Conservation (phyloP, 129 eudicot species). For the Lactuca saligna region DNA sequence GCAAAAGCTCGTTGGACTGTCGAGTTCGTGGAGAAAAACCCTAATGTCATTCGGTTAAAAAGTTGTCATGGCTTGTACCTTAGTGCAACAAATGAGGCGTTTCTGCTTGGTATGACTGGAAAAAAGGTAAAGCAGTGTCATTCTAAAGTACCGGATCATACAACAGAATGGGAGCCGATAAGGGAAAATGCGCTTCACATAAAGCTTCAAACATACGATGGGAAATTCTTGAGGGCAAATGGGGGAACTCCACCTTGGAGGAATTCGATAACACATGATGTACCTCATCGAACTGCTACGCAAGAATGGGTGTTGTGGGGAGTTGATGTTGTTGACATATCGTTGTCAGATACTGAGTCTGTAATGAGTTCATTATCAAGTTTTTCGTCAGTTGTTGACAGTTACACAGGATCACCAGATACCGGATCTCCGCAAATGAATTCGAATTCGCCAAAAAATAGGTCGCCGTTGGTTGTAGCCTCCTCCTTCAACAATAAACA, state of each 20-base stretch:
- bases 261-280: constrained; percentile 75
- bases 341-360: constrained; percentile 40
- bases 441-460: not conserved
- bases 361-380: constrained; percentile 39
- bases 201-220: constrained; percentile 44
- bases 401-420: constrained; percentile 49
- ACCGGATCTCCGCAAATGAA: constrained; percentile 22
- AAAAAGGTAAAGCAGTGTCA: constrained; percentile 49
- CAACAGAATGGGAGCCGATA: constrained; percentile 66
- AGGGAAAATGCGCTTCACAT: constrained; percentile 36
- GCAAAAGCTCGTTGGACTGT: constrained; percentile 61
- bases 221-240: constrained; percentile 71
- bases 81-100: constrained; percentile 47
- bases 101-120: constrained; percentile 67
- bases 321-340: constrained; percentile 67
- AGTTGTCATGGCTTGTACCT: constrained; percentile 66
- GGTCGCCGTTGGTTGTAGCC: not conserved
- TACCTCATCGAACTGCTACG: constrained; percentile 75
- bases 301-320: constrained; percentile 86
- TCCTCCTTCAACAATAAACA: constrained; percentile 21
- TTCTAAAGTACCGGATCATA: constrained; percentile 22
- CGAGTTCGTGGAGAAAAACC: constrained; percentile 39
- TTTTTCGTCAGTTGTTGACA: constrained; percentile 33
- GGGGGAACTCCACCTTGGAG: constrained; percentile 85
- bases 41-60: constrained; percentile 49